Conservation (phyloP, 2,329 filamentous ascomycete species). For the Karstenula rhodostoma region DNA sequence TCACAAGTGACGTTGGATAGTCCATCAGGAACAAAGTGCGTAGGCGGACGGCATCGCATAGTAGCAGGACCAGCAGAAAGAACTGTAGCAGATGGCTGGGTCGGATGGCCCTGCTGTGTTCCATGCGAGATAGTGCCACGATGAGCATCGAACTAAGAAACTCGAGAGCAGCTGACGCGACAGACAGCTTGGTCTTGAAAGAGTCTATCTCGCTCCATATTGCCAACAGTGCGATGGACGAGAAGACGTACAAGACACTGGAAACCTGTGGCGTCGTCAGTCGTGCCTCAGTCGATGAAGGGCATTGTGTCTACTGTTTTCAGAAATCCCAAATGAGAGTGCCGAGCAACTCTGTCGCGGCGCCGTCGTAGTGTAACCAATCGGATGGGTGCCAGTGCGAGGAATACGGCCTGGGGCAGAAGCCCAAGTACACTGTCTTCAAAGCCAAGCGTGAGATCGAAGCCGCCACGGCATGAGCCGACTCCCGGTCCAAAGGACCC, state of each 20-base stretch:
- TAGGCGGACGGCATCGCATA: slow-evolving; percentile 35
- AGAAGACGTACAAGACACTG: slow-evolving; percentile 28
- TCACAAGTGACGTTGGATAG: slow-evolving; percentile 24
- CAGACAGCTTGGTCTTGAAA: slow-evolving; percentile 29
- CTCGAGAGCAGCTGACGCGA: slow-evolving; percentile 32
- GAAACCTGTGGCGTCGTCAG: slow-evolving; percentile 17
- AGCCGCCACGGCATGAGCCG: slow-evolving; percentile 34
- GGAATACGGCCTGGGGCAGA: slow-evolving; percentile 32
- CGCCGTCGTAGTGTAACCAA: slow-evolving; percentile 32
- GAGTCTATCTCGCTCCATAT: slow-evolving; percentile 29
- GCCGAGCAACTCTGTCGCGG: slow-evolving; percentile 26
- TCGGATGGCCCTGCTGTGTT: slow-evolving; percentile 35
- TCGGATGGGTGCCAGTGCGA: slow-evolving; percentile 36
- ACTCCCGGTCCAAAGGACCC: slow-evolving; percentile 31
- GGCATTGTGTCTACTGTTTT: slow-evolving; percentile 21
- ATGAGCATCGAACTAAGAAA: slow-evolving; percentile 30
- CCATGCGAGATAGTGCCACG: slow-evolving; percentile 31
- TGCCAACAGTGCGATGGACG: slow-evolving; percentile 28
- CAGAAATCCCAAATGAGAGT: slow-evolving; percentile 28
- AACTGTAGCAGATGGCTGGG: slow-evolving; percentile 40
- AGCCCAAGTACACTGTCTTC: slow-evolving; percentile 39
- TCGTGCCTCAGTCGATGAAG: background rate
- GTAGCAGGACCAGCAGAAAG: slow-evolving; percentile 35
- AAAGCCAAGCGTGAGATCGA: slow-evolving; percentile 39
- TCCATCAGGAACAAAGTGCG: slow-evolving; percentile 36